A percentile compares a stretch with the other conserved stretches of the same genome.
Evolutionary conservation across 1,139 yeast species (phyloP).

Genomic region (Sugiyamaella xylanicola): DNA sequence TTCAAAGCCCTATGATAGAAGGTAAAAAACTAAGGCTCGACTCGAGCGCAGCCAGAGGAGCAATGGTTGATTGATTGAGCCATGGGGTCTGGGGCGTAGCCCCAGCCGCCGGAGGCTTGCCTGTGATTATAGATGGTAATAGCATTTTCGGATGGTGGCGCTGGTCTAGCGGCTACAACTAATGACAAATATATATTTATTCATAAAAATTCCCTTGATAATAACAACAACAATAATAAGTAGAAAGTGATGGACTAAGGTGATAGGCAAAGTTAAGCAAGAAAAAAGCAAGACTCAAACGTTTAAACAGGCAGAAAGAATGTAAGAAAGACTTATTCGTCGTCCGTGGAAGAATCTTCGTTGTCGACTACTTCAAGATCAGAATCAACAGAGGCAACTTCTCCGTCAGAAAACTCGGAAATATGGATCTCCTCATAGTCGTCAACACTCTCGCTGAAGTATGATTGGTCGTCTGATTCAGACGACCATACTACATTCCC

Average conservation of each 20-base stretch:
- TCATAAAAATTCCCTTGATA: too few relatives aligned
- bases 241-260: background rate
- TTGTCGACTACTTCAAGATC: background rate
- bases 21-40: too few relatives aligned
- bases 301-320: too few relatives aligned
- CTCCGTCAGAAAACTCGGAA: constrained; percentile 26
- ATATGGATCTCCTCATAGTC: constrained; percentile 27
- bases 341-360: background rate
- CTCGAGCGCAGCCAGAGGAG: too few relatives aligned
- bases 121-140: too few relatives aligned
- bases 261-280: background rate
- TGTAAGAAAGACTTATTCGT: too few relatives aligned
- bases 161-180: too few relatives aligned
- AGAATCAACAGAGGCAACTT: background rate
- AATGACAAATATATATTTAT: background rate
- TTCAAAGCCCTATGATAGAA: constrained; percentile 24
- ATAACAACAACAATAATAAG: too few relatives aligned
- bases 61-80: too few relatives aligned
- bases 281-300: too few relatives aligned
- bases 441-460: constrained; percentile 11
- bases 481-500: constrained; percentile 8
- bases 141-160: too few relatives aligned
- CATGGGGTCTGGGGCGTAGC: too few relatives aligned
- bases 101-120: background rate
- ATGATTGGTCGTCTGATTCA: constrained; percentile 11